Conservation (phyloP, 148 eudicot species). For the Gaultheria prostrata region DNA sequence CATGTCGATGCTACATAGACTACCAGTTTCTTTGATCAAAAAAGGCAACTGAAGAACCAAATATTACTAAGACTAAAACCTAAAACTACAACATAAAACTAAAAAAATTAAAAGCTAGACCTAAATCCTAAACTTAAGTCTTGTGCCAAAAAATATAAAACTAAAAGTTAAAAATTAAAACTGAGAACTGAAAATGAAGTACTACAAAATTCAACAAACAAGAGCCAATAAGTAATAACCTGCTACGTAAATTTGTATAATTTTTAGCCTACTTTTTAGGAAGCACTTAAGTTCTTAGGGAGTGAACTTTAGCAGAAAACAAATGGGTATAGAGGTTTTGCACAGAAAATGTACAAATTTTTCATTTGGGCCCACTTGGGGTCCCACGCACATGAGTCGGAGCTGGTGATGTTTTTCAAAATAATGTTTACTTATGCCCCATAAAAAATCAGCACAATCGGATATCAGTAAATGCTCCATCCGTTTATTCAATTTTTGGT, state of each 20-base stretch:
- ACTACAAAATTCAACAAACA: not conserved
- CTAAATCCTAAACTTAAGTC: not conserved
- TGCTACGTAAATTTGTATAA: not conserved
- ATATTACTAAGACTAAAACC: not conserved
- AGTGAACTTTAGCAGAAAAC: not conserved
- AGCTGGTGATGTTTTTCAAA: too few relatives aligned
- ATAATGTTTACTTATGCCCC: too few relatives aligned
- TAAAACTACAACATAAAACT: not conserved
- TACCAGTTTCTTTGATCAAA: not conserved
- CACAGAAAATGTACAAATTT: too few relatives aligned
- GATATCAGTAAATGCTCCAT: too few relatives aligned
- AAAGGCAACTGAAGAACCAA: not conserved
- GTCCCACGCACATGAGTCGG: too few relatives aligned
- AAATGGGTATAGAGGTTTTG: too few relatives aligned
- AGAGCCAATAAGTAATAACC: not conserved
- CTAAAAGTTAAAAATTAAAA: not conserved
- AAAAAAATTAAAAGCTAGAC: not conserved
- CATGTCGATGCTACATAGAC: too few relatives aligned
- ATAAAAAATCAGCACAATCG: too few relatives aligned
- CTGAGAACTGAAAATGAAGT: not conserved
- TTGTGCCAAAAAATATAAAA: not conserved
- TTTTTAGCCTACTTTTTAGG: not conserved
- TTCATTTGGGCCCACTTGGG: too few relatives aligned
- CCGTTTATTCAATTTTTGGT: too few relatives aligned
- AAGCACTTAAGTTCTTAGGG: not conserved